A percentile compares a stretch with the other conserved stretches of the same genome.
Conservation (phyloP, 169 alveolate species). For the Plasmodium ovale region DNA sequence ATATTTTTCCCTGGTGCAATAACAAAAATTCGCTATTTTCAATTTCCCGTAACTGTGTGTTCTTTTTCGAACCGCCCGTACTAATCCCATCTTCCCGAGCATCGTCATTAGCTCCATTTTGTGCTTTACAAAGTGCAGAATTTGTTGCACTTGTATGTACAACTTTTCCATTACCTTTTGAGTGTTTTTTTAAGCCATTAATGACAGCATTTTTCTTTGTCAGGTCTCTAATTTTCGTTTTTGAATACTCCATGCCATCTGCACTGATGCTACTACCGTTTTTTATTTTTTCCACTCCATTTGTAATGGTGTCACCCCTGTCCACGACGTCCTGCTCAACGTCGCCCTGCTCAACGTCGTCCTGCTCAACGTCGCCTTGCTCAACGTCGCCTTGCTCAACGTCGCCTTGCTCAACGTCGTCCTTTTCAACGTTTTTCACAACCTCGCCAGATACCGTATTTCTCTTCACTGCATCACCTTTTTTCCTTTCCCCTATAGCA, state of each 20-base stretch:
- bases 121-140: not conserved
- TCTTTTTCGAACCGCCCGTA: not conserved
- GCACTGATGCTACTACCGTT: not conserved
- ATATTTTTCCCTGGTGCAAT: slow-evolving; percentile 6
- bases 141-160: not conserved
- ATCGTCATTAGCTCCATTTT: not conserved
- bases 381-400: too few relatives aligned
- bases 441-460: too few relatives aligned
- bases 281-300: not conserved
- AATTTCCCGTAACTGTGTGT: slow-evolving; percentile 17
- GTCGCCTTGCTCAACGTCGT: too few relatives aligned
- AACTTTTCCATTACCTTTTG: too few relatives aligned
- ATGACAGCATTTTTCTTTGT: not conserved
- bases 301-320: too few relatives aligned
- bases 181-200: not conserved
- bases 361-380: too few relatives aligned
- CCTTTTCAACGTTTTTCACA: too few relatives aligned
- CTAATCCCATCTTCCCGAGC: not conserved
- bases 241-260: not conserved
- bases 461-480: too few relatives aligned
- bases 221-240: slow-evolving; percentile 8
- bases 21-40: not conserved
- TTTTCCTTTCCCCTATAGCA: too few relatives aligned
- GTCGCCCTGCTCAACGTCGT: too few relatives aligned
- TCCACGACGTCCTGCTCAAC: too few relatives aligned